A percentile compares a stretch with the other conserved stretches of the same genome.
Conservation (phyloP, 1,284 basidiomycete genomes). For the Papiliotrema fonsecae region DNA sequence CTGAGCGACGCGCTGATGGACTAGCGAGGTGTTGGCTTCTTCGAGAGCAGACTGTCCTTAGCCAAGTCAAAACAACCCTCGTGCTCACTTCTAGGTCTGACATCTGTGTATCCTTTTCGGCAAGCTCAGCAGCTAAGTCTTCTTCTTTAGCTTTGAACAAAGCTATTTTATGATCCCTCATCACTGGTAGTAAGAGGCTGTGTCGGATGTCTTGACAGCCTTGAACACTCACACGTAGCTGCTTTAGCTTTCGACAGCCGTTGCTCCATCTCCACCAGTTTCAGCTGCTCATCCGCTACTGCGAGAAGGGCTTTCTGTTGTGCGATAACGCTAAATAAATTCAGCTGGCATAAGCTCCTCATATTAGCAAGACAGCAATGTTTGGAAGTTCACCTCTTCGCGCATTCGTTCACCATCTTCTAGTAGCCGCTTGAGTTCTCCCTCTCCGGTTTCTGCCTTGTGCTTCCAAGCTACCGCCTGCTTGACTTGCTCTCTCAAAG, state of each 20-base stretch:
- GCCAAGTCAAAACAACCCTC: neutral
- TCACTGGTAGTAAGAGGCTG: no score
- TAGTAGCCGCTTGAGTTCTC: conserved; percentile 18
- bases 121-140: conserved; percentile 24
- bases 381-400: conserved; percentile 29
- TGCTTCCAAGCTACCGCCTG: conserved; percentile 11
- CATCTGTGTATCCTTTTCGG: conserved; percentile 25
- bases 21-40: conserved; percentile 28
- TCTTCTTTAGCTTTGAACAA: conserved; percentile 32
- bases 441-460: neutral
- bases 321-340: conserved; percentile 26
- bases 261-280: conserved; percentile 35
- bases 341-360: conserved; percentile 17
- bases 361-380: neutral
- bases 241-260: conserved; percentile 23
- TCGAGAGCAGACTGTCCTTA: conserved; percentile 15
- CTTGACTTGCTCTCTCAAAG: neutral
- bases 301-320: conserved; percentile 37
- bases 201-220: no score
- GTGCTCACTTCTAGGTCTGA: conserved; percentile 31
- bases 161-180: conserved; percentile 39
- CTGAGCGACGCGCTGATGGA: conserved; percentile 24
- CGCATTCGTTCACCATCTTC: conserved; percentile 28
- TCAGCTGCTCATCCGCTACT: conserved; percentile 36
- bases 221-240: conserved; percentile 25